A percentile compares a stretch with the other conserved stretches of the same genome.
phyloP scores from a whole-genome alignment of 2,329 filamentous ascomycete genomes.

The Sporothrix phasma region DNA sequence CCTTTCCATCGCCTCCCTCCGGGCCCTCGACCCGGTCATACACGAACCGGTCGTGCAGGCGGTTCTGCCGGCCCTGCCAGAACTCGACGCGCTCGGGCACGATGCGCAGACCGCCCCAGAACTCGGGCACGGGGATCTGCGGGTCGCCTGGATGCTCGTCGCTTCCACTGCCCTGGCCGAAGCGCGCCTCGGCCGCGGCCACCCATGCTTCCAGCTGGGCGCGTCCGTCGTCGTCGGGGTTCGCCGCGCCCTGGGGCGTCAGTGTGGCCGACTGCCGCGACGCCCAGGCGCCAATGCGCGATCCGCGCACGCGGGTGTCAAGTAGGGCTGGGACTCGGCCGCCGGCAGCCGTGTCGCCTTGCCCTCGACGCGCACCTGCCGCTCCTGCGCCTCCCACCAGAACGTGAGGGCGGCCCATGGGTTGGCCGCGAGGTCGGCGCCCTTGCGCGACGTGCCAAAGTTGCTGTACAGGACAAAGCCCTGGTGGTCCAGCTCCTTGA shows the following conservation, averaged over 20 bases:
- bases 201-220: constrained; percentile 69
- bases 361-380: constrained; percentile 88
- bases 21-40: constrained; percentile 53
- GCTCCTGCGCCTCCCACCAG: constrained; percentile 77
- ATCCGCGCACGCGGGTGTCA: constrained; percentile 63
- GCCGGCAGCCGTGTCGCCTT: constrained; percentile 51
- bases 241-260: constrained; percentile 27
- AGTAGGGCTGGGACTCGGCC: constrained; percentile 65
- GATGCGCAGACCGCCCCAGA: constrained; percentile 88
- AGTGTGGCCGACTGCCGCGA: constrained; percentile 78
- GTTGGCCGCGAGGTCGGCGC: constrained; percentile 58
- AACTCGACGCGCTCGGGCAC: constrained; percentile 85
- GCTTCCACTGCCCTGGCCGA: constrained; percentile 64
- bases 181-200: constrained; percentile 62
- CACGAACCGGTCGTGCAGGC: constrained; percentile 87
- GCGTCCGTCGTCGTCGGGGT: constrained; percentile 53
- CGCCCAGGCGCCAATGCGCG: constrained; percentile 84
- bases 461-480: constrained; percentile 94
- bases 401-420: constrained; percentile 76
- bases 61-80: constrained; percentile 84
- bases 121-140: constrained; percentile 78
- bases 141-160: constrained; percentile 63
- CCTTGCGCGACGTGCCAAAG: constrained; percentile 66
- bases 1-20: constrained; percentile 25
- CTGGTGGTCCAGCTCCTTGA: constrained; percentile 78